Evolutionary conservation across 2,329 filamentous ascomycete species (phyloP).

Genomic region (Anisogramma anomala): DNA sequence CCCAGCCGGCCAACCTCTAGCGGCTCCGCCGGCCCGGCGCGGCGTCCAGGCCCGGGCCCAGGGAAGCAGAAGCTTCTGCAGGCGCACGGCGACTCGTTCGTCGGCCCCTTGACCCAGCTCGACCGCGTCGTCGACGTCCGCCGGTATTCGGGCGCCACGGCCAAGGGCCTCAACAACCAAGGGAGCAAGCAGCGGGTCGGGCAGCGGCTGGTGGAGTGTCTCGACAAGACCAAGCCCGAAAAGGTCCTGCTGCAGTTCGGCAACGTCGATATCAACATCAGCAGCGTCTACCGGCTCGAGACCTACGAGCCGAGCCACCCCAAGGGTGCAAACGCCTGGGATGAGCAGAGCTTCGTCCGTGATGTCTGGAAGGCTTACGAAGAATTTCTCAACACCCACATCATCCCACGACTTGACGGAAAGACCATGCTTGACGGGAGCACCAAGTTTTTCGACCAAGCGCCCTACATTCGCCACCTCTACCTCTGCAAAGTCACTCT

Average conservation of each 20-base stretch:
- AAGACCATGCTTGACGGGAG: neutral
- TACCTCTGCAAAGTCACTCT: neutral
- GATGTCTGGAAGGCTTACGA: neutral
- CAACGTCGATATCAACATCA: neutral
- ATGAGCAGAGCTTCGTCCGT: neutral
- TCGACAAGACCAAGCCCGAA: neutral
- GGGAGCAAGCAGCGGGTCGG: neutral
- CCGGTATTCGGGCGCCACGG: neutral
- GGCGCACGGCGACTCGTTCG: neutral
- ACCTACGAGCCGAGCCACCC: neutral
- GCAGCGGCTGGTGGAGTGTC: neutral
- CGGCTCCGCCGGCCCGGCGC: too few relatives aligned
- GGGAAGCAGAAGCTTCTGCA: neutral
- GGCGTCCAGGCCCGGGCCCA: too few relatives aligned
- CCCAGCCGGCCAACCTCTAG: neutral
- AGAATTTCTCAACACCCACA: neutral
- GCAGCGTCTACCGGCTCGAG: neutral
- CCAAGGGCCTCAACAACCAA: neutral
- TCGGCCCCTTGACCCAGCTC: neutral
- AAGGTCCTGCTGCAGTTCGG: neutral
- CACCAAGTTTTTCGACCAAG: too few relatives aligned
- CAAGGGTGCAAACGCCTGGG: neutral
- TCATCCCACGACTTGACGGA: neutral
- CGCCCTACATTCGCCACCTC: neutral
- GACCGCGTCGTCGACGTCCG: neutral